Percentiles rank a stretch among this genome's conserved stretches.
These are phyloP conservation scores for Aspergillus udagawae DNA, from an alignment of 2,329 filamentous ascomycete genomes.

Conservation along the genomic window DNA sequence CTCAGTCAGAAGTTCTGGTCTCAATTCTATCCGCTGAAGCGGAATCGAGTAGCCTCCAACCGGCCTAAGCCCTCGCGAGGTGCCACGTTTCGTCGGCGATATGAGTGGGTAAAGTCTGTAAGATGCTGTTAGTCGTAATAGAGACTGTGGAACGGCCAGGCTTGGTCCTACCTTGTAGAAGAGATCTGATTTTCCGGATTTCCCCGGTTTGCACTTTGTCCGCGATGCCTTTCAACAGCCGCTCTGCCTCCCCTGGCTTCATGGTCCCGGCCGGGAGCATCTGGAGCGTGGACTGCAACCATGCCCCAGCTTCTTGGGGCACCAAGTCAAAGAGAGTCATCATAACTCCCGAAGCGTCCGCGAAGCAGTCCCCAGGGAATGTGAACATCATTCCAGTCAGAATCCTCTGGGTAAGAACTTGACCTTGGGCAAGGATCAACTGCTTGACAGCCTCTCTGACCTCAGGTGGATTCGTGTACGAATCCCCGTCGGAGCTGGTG, in stretches of 20 bases:
- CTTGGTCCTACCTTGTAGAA: conserved; percentile 60
- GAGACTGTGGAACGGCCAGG: neutral
- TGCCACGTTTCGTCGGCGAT: conserved; percentile 90
- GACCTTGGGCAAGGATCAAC: conserved; percentile 67
- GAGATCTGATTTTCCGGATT: conserved; percentile 72
- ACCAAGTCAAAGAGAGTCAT: conserved; percentile 84
- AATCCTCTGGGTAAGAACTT: conserved; percentile 77
- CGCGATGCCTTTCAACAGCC: conserved; percentile 74
- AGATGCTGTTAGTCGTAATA: conserved; percentile 6
- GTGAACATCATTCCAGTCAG: conserved; percentile 99
- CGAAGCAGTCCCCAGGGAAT: conserved; percentile 92
- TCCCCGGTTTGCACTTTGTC: conserved; percentile 68
- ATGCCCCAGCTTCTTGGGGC: conserved; percentile 71
- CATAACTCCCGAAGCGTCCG: conserved; percentile 89
- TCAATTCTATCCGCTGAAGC: conserved; percentile 58
- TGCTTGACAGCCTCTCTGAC: conserved; percentile 69
- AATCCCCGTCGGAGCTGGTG: conserved; percentile 57
- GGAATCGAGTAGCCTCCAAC: conserved; percentile 81
- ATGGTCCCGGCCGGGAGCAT: conserved; percentile 81
- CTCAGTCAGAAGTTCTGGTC: neutral
- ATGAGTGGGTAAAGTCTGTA: conserved; percentile 87
- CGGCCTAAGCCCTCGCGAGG: conserved; percentile 85
- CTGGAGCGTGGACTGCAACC: conserved; percentile 79
- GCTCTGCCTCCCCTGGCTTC: conserved; percentile 72
- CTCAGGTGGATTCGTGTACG: conserved; percentile 62